Percentiles rank a stretch among this genome's conserved stretches.
Evolutionary conservation across 1,284 basidiomycete species (phyloP).

Genomic region (Peniophora sp.): DNA sequence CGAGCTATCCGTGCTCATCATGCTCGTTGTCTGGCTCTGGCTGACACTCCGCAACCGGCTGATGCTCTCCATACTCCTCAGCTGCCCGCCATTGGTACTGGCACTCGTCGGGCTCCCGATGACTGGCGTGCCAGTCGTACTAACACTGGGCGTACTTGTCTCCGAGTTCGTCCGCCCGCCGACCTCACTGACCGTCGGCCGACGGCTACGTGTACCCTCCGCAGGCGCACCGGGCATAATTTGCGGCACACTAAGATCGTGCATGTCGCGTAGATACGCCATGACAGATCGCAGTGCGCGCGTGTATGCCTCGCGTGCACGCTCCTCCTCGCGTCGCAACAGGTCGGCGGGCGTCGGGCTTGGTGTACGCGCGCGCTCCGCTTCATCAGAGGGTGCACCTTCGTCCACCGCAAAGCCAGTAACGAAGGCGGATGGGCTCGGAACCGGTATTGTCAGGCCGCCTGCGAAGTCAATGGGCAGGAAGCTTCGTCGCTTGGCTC

Average conservation of each 20-base stretch:
- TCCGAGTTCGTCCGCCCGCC: constrained; percentile 43
- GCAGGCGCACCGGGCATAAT: constrained; percentile 29
- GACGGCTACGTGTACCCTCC: constrained; percentile 38
- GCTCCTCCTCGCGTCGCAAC: constrained; percentile 57
- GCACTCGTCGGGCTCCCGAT: constrained; percentile 28
- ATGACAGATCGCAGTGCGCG: constrained; percentile 83
- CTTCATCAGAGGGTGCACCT: constrained; percentile 25
- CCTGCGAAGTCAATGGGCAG: constrained; percentile 61
- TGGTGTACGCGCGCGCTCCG: constrained; percentile 30
- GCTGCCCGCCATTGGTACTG: constrained; percentile 34
- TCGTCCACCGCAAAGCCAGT: constrained; percentile 39
- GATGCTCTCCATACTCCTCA: constrained; percentile 57
- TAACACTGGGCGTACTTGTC: constrained; percentile 18
- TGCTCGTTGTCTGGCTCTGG: constrained; percentile 59
- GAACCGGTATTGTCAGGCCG: constrained; percentile 43
- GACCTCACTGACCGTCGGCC: constrained; percentile 56
- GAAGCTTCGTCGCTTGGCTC: constrained; percentile 75
- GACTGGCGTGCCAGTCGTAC: constrained; percentile 15
- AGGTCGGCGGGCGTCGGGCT: constrained; percentile 37
- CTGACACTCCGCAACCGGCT: constrained; percentile 46
- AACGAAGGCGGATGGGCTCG: constrained; percentile 57
- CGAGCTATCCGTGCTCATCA: constrained; percentile 65
- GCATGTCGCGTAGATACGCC: constrained; percentile 92
- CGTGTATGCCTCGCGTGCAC: constrained; percentile 60
- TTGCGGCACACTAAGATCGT: constrained; percentile 71